Evolutionary conservation across 139 green algal genomes (phyloP).

Genomic region (Coccomyxa sp.): DNA sequence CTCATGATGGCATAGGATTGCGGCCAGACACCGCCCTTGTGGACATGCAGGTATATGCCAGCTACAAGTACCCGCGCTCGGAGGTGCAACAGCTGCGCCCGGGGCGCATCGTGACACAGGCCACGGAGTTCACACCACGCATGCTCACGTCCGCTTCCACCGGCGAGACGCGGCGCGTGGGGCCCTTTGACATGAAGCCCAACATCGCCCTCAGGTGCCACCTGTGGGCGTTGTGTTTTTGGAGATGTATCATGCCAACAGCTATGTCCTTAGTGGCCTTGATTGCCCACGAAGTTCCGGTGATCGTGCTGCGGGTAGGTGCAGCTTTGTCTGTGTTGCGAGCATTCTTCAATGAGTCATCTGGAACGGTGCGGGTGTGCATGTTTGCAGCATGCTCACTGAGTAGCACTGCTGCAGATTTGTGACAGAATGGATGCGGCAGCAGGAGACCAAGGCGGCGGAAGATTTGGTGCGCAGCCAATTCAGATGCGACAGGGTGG

Average conservation of each 20-base stretch:
- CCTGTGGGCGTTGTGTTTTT: neutral
- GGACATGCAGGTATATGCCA: slow-evolving; percentile 2
- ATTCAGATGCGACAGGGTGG: neutral
- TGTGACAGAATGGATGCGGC: neutral
- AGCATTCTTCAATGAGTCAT: neutral
- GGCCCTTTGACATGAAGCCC: slow-evolving; percentile 12
- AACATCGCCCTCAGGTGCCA: neutral
- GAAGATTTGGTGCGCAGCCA: neutral
- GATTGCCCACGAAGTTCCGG: neutral
- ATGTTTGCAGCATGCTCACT: neutral
- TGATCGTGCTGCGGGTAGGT: neutral
- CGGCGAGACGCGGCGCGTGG: slow-evolving; percentile 1
- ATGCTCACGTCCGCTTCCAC: neutral
- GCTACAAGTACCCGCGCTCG: slow-evolving; percentile 16
- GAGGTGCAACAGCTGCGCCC: neutral
- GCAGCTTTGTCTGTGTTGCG: too few species aligned
- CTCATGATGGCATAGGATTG: too few species aligned
- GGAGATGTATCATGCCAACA: neutral
- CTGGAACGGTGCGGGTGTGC: neutral
- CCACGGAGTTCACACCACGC: neutral
- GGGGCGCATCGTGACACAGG: neutral
- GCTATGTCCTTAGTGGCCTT: too few species aligned
- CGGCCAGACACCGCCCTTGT: too few species aligned
- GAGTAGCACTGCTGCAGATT: neutral
- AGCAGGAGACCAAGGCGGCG: neutral